phyloP scores from a whole-genome alignment of 768 basidiomycete genomes.

The Kwoniella newhampshirensis region DNA sequence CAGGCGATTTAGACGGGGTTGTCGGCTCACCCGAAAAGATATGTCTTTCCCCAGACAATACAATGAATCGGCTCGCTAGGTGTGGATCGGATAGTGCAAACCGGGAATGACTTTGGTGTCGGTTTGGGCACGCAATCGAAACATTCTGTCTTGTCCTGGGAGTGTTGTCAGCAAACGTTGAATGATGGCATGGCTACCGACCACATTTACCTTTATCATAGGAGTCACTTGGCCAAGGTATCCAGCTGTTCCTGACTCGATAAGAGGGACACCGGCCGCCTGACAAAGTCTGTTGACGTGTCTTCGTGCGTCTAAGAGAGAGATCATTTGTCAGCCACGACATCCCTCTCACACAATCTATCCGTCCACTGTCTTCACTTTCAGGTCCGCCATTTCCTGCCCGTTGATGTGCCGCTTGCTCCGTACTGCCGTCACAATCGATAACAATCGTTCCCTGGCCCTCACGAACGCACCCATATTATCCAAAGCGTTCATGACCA shows the following conservation, averaged over 20 bases:
- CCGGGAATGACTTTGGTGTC: conserved; percentile 90
- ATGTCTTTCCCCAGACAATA: conserved; percentile 98
- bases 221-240: conserved; percentile 98
- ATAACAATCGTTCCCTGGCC: background rate
- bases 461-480: conserved; percentile 70
- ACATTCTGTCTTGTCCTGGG: conserved; percentile 82
- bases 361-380: no score
- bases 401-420: no score
- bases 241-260: conserved; percentile 95
- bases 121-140: conserved; percentile 95
- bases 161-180: background rate
- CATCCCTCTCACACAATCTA: no score
- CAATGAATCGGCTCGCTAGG: conserved; percentile 97
- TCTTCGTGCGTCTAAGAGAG: conserved; percentile 72
- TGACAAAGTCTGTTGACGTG: conserved; percentile 99
- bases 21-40: conserved; percentile 76
- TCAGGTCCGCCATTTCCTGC: no score
- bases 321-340: no score
- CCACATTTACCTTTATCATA: conserved; percentile 77
- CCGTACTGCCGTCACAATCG: background rate
- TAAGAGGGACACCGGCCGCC: conserved; percentile 81
- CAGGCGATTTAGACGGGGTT: background rate
- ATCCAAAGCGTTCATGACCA: conserved; percentile 93
- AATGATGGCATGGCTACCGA: no score
- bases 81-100: conserved; percentile 95